Conservation (phyloP, 768 basidiomycete species). For the Udeniomyces megalosporus region DNA sequence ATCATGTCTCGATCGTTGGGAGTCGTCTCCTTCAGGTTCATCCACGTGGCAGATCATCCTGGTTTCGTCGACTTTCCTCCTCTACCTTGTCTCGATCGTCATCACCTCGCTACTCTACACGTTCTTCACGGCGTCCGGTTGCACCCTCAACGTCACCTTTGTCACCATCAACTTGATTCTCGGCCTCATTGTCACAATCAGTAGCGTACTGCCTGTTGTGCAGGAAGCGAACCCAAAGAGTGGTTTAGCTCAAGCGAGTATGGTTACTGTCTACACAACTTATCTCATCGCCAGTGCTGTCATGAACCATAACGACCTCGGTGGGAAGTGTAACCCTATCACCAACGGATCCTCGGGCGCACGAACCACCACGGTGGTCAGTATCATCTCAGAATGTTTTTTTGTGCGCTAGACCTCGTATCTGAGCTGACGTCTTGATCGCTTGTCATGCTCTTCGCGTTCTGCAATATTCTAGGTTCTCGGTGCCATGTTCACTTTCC, state of each 20-base stretch:
- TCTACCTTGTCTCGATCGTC: slow-evolving; percentile 70
- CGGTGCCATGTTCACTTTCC: slow-evolving; percentile 89
- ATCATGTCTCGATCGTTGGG: slow-evolving; percentile 91
- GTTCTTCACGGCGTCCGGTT: slow-evolving; percentile 75
- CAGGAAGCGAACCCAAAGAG: slow-evolving; percentile 89
- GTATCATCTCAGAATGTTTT: too few species aligned
- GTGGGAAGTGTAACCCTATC: slow-evolving; percentile 66
- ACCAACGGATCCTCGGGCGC: slow-evolving; percentile 43
- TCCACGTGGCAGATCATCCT: slow-evolving; percentile 93
- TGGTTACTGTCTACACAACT: slow-evolving; percentile 96
- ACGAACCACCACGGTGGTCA: slow-evolving; percentile 65
- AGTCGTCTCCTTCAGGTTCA: slow-evolving; percentile 58
- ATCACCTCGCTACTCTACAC: slow-evolving; percentile 77
- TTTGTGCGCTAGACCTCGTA: too few species aligned
- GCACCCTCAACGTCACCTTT: slow-evolving; percentile 89
- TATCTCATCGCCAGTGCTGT: slow-evolving; percentile 89
- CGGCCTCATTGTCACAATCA: slow-evolving; percentile 57
- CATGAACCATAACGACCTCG: slow-evolving; percentile 64
- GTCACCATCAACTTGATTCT: slow-evolving; percentile 84
- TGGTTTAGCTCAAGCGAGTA: slow-evolving; percentile 82
- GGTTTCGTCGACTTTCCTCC: slow-evolving; percentile 73
- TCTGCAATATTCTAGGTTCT: slow-evolving; percentile 32
- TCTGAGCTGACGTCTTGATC: too few species aligned
- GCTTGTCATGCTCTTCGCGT: too few species aligned
- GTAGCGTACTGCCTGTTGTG: slow-evolving; percentile 67